Evolutionary conservation across 495 filamentous ascomycete species (phyloP), one percentile per base, ranked within the genome.

Genomic region (Aspergillus mulundensis): DNA sequence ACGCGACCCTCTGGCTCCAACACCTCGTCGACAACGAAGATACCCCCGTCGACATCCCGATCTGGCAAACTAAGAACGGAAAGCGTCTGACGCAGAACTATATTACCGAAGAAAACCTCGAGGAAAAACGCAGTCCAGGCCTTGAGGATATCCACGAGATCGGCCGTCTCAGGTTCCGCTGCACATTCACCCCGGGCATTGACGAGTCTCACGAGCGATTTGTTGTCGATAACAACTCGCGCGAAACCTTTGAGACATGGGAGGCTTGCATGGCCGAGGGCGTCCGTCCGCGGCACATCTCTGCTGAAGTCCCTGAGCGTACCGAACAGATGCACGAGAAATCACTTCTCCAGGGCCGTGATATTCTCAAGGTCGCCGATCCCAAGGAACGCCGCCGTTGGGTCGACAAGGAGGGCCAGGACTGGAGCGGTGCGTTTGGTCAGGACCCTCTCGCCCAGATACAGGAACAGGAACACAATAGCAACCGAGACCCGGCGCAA

Each of bases 191-290:
- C 59, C 87, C 92, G 0, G 93, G 94, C 11, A 96, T 88, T 56
- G 92, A 96, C 68, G 82, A 90, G 32, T 86, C 88, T n/a, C 93
- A 96, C 66, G 78, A 87, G 41, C 74, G 74, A 4, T 96, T 95
- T 64, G 84, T 96, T 28, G 81, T 85, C 24, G 90, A 96, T 69
- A 96, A 94, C 61, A 85, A 96, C 65, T 84, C 85, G 3, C 83
- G 92, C 41, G 93, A 97, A 74, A 96, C 93, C 0, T 95, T 87
- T 61, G 93, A 97, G 75, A 88, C 86, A 3, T 97, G 91, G 91
- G 88, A 96, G 70, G 90, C 90, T 0, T 96, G 92, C 63, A 78
- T 84, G 20, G 81, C 88, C 0, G 90, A 97, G 69, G 93, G 93
- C 5, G 88, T 95, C 0, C 82, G 93, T 7, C 71, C 74, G 0